These are phyloP conservation scores for Penicillium verrucosum DNA, from an alignment of 2,329 filamentous ascomycete species.

Conservation along the genomic window DNA sequence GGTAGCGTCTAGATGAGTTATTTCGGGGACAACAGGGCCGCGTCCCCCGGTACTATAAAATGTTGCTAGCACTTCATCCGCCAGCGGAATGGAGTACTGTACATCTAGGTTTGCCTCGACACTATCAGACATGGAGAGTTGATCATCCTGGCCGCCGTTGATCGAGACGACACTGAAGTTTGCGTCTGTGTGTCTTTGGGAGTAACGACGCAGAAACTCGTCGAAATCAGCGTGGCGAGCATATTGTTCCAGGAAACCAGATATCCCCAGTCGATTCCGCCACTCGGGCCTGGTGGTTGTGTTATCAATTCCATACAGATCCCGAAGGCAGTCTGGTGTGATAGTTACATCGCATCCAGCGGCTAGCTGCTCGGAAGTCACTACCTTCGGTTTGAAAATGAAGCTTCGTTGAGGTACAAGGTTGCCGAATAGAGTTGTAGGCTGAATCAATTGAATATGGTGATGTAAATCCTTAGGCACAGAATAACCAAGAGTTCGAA, in stretches of 20 bases:
- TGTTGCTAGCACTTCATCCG: constrained; percentile 53
- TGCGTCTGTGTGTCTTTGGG: constrained; percentile 49
- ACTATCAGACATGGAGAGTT: constrained; percentile 43
- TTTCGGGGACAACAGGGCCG: constrained; percentile 51
- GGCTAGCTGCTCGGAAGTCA: constrained; percentile 20
- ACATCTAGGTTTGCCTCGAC: constrained; percentile 63
- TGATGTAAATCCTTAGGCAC: constrained; percentile 55
- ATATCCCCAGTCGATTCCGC: constrained; percentile 45
- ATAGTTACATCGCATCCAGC: constrained; percentile 41
- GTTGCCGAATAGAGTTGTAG: constrained; percentile 61
- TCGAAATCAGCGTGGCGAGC: constrained; percentile 55
- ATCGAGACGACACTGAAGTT: constrained; percentile 59
- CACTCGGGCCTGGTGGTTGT: constrained; percentile 29
- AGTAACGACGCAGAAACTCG: constrained; percentile 55
- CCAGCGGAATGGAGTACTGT: constrained; percentile 58
- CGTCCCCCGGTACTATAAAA: constrained; percentile 60
- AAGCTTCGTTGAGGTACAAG: constrained; percentile 44
- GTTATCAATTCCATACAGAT: constrained; percentile 48
- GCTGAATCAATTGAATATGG: constrained; percentile 62
- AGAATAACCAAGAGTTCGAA: constrained; percentile 60
- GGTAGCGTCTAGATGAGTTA: constrained; percentile 38
- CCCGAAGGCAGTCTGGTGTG: constrained; percentile 50
- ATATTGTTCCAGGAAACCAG: constrained; percentile 51
- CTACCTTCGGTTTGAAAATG: constrained; percentile 15
- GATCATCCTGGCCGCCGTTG: constrained; percentile 54